Evolutionary conservation across 2,329 filamentous ascomycete species (phyloP), one percentile per base, ranked within the genome.

Genomic region (Diaporthe sp.): DNA sequence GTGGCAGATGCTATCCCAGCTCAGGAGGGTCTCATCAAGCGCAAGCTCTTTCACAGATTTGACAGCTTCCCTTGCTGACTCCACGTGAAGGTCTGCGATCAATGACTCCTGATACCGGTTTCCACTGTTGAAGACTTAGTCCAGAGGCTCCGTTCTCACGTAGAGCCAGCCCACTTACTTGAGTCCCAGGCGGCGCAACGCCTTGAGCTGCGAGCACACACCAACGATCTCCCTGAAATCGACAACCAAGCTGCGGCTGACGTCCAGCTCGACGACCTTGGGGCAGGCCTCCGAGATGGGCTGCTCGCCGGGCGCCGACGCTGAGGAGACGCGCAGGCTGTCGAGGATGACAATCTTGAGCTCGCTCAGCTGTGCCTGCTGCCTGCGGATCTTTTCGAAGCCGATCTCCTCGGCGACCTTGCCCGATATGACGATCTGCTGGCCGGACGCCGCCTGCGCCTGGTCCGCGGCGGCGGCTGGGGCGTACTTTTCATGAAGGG

Each of bases 371-470:
- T 93, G 88, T 79, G 95, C 93, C 80, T 97, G 92, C 84, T 96
- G 92, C 78, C 90, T 90, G 58, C 94, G 91, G 78, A 98, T 95
- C 87, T 98, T 98, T 79, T 98, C 95, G 79, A 98, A 98, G 42
- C 97, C 97, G 46, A 98, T 91, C 85, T 98, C 96, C 85, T 98
- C 94, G 7, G 95, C 96, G 25, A 96, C 90, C 84, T 98, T 98
- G 51, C 84, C 94, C 85, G 87, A 98, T 88, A 88, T 93, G 73
- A 88, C 85, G 77, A 98, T 93, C 67, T 91, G 87, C 68, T 88
- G 87, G 10, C 85, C 82, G 17, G 85, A 81, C 19, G 76, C 78
- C 37, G 81, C 74, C 72, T 76, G 77, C 62, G 75, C 70, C 62
- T 80, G 79, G 49, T 79, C 76, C 39, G 82, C 79, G 12, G 82